Evolutionary conservation across 1,139 yeast species (phyloP), one percentile per base, ranked within the genome.

Genomic region (Candida pseudoviswanathii): DNA sequence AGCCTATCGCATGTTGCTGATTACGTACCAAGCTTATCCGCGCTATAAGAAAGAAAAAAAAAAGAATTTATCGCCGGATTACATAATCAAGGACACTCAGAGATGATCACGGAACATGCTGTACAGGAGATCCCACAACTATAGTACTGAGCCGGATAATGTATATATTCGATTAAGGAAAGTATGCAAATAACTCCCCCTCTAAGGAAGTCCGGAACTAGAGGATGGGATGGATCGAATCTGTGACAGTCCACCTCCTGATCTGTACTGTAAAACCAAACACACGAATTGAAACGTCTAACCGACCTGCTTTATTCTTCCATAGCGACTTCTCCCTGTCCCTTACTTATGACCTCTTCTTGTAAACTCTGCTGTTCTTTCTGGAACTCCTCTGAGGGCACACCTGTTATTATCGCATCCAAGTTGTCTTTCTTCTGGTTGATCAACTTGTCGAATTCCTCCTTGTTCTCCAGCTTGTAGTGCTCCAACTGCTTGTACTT

Each of bases 401-500:
- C 60, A 3, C 78, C 78, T 21, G 74, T 63, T 36, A 74, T 67
- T 27, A 75, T 65, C 26, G 75, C 71, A 55, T 75, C 80, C 62
- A 76, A 67, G 21, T 63, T 66, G 39, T 72, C 77, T 50, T 75
- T 76, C 62, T 67, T 69, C 54, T 72, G 75, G 56, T 65, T 65
- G 48, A 63, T 64, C 51, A 73, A 57, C 34, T 61, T 63, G 24
- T 71, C 76, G 46, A 66, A 66, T 46, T 71, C 78, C 36, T 59
- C 66, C 57, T 74, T 70, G 54, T 73, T 66, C 26, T 68, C 77
- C n/a, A 60, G 61, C 57, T 78, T 75, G 52, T 61, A 64, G 46
- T 65, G 65, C 53, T 76, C 80, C 47, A 67, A 55, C 46, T 65
- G 66, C 65, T 78, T 79, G 59, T 77, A 78, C 58, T 80, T 73